A percentile compares a stretch with the other conserved stretches of the same genome.
These are phyloP conservation scores for Dryas integrifolia DNA, from an alignment of 331 rosid genomes.

Conservation along the genomic window DNA sequence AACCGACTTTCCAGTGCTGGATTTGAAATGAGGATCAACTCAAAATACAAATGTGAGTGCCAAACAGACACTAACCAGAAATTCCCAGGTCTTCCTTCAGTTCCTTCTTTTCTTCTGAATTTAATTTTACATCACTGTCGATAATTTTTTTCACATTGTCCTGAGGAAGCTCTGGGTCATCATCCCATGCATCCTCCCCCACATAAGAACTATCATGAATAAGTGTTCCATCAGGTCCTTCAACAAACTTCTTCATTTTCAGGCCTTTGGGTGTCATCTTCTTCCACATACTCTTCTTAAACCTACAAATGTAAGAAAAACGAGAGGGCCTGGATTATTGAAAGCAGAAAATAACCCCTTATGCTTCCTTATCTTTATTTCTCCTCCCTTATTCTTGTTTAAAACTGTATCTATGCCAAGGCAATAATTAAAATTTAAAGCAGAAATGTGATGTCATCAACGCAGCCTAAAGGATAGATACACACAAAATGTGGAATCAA, in stretches of 20 bases:
- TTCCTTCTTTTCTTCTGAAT: constrained; percentile 57
- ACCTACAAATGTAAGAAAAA: constrained; percentile 41
- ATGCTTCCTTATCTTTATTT: not conserved
- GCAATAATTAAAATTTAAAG: not conserved
- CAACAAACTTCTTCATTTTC: constrained; percentile 75
- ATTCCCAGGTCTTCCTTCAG: constrained; percentile 60
- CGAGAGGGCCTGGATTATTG: constrained; percentile 2
- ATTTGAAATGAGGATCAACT: constrained; percentile 4
- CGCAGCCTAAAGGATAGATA: not conserved
- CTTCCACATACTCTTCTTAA: constrained; percentile 88
- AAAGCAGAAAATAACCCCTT: not conserved
- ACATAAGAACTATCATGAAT: constrained; percentile 78
- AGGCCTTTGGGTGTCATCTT: constrained; percentile 80
- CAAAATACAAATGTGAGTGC: constrained; percentile 6
- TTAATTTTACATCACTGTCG: constrained; percentile 51
- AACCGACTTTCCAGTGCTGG: not conserved
- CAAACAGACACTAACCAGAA: constrained; percentile 52
- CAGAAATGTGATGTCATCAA: constrained; percentile 5
- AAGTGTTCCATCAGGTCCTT: constrained; percentile 79
- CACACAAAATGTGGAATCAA: constrained; percentile 19
- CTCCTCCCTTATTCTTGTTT: not conserved
- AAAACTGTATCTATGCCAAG: not conserved
- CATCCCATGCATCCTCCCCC: constrained; percentile 98
- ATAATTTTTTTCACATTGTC: constrained; percentile 59
- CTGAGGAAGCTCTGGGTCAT: constrained; percentile 53